Base-by-base conservation (phyloP, 257 asterid species). In the Leonotis leonurus region DNA sequence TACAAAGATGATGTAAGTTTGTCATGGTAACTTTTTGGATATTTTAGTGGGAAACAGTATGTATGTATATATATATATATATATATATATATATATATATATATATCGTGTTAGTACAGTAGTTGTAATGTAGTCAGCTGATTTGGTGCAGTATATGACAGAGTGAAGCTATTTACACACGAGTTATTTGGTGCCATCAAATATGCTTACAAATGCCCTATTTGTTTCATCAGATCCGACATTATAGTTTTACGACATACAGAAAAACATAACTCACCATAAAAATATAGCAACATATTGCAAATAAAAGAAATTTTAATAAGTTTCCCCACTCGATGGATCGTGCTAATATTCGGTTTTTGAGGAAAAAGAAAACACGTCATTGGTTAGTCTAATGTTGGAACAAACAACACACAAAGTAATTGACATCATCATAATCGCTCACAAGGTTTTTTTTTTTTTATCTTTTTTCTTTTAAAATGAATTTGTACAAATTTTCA, bases 141-240 rank as follows among this genome's bases (percentile, higher is more conserved):
- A n/a, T n/a, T n/a, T n/a, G n/a, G n/a, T n/a, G n/a, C n/a, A n/a
- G n/a, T n/a, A n/a, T n/a, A n/a, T n/a, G n/a, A n/a, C n/a, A n/a
- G n/a, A n/a, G n/a, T n/a, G n/a, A n/a, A n/a, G n/a, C n/a, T n/a
- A n/a, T n/a, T n/a, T n/a, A n/a, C n/a, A n/a, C n/a, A n/a, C n/a
- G n/a, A n/a, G 6, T 32, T 5, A 32, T 32, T 32, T 32, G 6
- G 11, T 4, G 37, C 40, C 37, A 60, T 33, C 21, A 25, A n/a
- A 52, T 24, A 65, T 40, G 27, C 50, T 21, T 29, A 9, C 58
- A 45, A 32, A 8, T 5, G 0, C 32, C 30, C 49, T 9, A 29
- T 6, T 35, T 54, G 70, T 70, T 11, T 11, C 51, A 13, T 8
- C 11, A 41, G 56, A 53, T 36, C 70, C 54, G 74, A 69, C 74